Conservation (phyloP, 1,139 yeast species). For the Protomyces macrosporus region DNA sequence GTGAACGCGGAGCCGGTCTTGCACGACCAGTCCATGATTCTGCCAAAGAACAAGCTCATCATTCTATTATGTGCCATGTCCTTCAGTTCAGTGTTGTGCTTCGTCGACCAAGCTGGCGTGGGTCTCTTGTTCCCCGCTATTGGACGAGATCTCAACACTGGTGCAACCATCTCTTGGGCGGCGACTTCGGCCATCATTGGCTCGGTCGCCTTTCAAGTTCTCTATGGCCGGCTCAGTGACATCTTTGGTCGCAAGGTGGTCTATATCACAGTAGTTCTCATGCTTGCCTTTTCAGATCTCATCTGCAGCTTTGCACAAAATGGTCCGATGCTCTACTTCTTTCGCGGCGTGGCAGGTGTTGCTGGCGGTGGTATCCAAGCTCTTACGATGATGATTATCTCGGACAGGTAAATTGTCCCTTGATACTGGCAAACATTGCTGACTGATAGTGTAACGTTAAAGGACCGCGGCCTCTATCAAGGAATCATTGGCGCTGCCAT, state of each 20-base stretch:
- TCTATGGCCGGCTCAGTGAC: constrained; percentile 52
- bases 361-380: constrained; percentile 52
- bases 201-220: constrained; percentile 31
- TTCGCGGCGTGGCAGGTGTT: constrained; percentile 50
- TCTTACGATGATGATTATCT: constrained; percentile 46
- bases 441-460: constrained; percentile 42
- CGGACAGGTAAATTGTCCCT: constrained; percentile 37
- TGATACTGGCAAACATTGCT: no score
- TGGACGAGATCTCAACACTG: constrained; percentile 26
- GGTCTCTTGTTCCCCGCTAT: constrained; percentile 29
- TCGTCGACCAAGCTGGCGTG: constrained; percentile 27
- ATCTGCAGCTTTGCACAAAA: constrained; percentile 45
- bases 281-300: constrained; percentile 46
- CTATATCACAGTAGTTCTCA: constrained; percentile 44
- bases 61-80: constrained; percentile 26
- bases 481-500: constrained; percentile 49
- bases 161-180: constrained; percentile 28
- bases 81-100: constrained; percentile 17
- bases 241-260: constrained; percentile 49
- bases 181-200: constrained; percentile 30
- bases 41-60: constrained; percentile 24
- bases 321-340: constrained; percentile 44
- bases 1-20: not conserved
- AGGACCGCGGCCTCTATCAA: constrained; percentile 48
- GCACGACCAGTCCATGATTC: constrained; percentile 26